Base-by-base conservation (phyloP, 805 yeast genomes). In the Sporopachydermia lactativora region DNA sequence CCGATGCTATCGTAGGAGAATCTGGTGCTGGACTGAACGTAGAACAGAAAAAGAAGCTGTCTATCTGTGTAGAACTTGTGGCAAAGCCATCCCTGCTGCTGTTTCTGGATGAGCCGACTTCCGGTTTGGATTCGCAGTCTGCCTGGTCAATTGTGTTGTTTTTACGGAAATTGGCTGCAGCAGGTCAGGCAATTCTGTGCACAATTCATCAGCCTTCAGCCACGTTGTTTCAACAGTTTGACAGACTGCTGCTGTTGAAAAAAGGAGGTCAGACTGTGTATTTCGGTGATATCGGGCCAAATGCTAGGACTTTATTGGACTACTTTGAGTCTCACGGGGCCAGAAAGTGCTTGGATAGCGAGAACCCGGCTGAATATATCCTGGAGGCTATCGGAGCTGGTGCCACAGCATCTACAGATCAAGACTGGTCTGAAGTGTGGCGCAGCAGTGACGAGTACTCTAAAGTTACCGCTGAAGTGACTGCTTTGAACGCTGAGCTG, bases 361-460 rank as follows among this genome's bases (percentile, higher is more conserved):
- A 76, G 42, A 80, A 80, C 48, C 86, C 88, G 17, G 86, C 86
- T 24, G 88, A 79, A 57, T 80, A 78, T 62, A 75, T 79, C 59
- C 60, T 80, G 49, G 77, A 77, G 45, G 74, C 74, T 43, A 77
- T 81, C 56, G 89, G 89, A 45, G 88, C 89, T 24, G 88, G 84
- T 53, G 85, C 89, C 2, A 78, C 84, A 18, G 78, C 84, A 3
- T 52, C 61, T 41, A 71, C 69, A 14, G 52, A 58, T 19, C 69
- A 67, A 39, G 77, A 81, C 55, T 81, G 82, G 77, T 63, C 65
- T 54, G 72, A 75, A 6, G 63, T 71, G 8, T 81, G 92, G 92
- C 47, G 46, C 4, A 58, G 55, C 13, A 73, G 68, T 41, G 31
- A 24, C 8, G 13, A 24, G n/a, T 24, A n/a, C n/a, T 8, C 54